Evolutionary conservation across 257 asterid species (phyloP).

Genomic region (Solanum medicagineum): DNA sequence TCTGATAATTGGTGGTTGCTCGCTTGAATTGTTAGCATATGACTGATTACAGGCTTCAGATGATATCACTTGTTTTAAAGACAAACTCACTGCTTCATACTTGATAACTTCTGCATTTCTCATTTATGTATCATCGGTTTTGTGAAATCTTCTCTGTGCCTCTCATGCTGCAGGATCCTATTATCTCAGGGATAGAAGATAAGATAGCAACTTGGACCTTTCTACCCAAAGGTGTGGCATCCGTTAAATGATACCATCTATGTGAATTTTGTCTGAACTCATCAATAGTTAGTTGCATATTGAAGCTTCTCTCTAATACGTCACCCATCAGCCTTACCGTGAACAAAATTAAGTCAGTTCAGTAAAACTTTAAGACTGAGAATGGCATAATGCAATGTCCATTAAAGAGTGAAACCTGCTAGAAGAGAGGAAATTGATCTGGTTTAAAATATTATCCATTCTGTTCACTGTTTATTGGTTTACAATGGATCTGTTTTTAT

Average conservation of each 20-base stretch:
- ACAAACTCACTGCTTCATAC: neutral
- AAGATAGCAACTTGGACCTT: slow-evolving; percentile 94
- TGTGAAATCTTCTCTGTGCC: neutral
- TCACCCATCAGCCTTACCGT: neutral
- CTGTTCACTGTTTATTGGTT: neutral
- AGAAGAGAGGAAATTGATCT: neutral
- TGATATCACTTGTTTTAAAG: neutral
- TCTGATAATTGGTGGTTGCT: neutral
- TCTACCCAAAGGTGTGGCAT: slow-evolving; percentile 68
- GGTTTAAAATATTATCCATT: neutral
- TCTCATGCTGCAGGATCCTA: slow-evolving; percentile 61
- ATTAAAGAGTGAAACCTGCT: neutral
- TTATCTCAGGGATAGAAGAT: slow-evolving; percentile 92
- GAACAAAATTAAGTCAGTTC: neutral
- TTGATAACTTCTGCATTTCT: neutral
- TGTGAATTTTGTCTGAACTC: neutral
- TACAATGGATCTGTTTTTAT: neutral
- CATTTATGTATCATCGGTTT: neutral
- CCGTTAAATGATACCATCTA: neutral
- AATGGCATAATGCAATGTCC: neutral
- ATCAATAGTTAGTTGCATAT: neutral
- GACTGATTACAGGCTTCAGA: neutral
- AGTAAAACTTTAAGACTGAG: neutral
- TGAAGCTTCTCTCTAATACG: neutral
- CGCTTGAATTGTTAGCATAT: neutral